Base-by-base conservation (phyloP, 1,139 yeast genomes). In the Hemisphaericaspora lyxosophila region DNA sequence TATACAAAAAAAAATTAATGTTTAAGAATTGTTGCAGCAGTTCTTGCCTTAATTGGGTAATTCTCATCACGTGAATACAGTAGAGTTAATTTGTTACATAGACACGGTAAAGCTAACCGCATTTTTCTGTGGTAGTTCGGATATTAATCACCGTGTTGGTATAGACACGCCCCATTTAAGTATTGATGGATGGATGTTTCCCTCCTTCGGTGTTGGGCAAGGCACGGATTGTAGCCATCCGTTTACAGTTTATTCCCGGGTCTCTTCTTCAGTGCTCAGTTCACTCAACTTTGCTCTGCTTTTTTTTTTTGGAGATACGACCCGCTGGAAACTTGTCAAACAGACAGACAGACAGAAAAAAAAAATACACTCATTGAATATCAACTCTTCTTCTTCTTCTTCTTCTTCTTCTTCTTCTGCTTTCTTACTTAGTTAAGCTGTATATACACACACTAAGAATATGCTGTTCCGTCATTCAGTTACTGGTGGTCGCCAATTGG, bases 401-500 rank as follows among this genome's bases (percentile, higher is more conserved):
- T 27, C 12, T 27, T 16, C 16, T 20, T 16, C 20, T 27, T 15
- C 16, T 12, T 13, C 16, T 27, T 16, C 6, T 4, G 11, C 16
- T 26, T 24, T 5, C 4, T 24, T 9, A 3, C 9, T 9, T 20
- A 20, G 9, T 6, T 20, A 20, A 7, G 9, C 23, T 23, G 26
- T 23, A 23, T 19, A 19, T 11, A 24, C 26, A 24, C 13, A 6
- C 13, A 27, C 2, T n/a, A 16, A 7, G 26, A 13, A 23, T n/a
- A n/a, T n/a, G n/a, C 27, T 34, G 36, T 34, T 22, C 27, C 36
- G 32, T 28, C 17, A 34, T 15, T 28, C 31, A 17, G 26, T 26
- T 34, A 35, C 33, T 26, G 18, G 31, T 32, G 18, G 31, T 32
- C 36, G 42, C 40, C 41, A 38, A 32, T 35, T 36, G 42, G 35